Evolutionary conservation across 352 stramenopile genomes (phyloP).

Genomic region (Heterotrichella gracilis): DNA sequence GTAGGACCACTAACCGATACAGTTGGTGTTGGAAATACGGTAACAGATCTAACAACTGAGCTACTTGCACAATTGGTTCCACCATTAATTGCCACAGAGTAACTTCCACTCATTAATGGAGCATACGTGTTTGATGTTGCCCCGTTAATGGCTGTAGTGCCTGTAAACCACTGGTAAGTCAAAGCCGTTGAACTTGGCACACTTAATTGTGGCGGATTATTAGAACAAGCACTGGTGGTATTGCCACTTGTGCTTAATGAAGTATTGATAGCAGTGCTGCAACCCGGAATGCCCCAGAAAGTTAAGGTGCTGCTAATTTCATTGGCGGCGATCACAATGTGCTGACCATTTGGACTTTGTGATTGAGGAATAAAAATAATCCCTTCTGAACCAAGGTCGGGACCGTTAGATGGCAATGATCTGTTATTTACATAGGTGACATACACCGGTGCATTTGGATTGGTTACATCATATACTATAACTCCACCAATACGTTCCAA

Average conservation of each 20-base stretch:
- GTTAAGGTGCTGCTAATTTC: background rate
- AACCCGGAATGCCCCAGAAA: background rate
- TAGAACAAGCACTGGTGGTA: background rate
- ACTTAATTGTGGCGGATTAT: background rate
- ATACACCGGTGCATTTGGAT: background rate
- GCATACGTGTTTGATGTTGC: background rate
- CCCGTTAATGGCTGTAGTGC: background rate
- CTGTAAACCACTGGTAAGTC: background rate
- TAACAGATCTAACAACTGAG: background rate
- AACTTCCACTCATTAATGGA: background rate
- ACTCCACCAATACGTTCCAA: background rate
- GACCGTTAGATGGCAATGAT: background rate
- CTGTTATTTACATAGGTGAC: background rate
- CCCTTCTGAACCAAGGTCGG: background rate
- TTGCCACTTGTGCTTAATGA: background rate
- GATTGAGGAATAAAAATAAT: background rate
- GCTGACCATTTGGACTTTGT: background rate
- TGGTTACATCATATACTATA: background rate
- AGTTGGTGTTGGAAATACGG: background rate
- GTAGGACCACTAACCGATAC: background rate
- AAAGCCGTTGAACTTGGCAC: background rate
- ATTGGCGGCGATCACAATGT: background rate
- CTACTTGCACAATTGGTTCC: background rate
- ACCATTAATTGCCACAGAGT: background rate
- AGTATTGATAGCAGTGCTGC: background rate